These are phyloP conservation scores for Nasturtium officinale DNA, from an alignment of 345 rosid genomes.

Conservation along the genomic window DNA sequence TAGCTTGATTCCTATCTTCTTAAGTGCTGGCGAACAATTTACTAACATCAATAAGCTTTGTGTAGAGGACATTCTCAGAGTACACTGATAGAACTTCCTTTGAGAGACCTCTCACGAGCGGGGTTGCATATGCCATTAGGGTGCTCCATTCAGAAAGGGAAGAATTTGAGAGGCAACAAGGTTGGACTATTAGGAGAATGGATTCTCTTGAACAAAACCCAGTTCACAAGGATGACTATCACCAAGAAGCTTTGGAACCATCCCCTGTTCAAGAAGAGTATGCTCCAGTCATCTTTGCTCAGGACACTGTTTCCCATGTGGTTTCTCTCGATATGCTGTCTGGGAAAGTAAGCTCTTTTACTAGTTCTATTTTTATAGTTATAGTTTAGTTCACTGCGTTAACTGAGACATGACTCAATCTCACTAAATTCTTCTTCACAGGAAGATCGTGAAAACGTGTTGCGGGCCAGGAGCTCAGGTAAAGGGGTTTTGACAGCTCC, in stretches of 20 bases:
- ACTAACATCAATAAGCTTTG: constrained; percentile 45
- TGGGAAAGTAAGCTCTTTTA: constrained; percentile 67
- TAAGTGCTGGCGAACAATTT: constrained; percentile 13
- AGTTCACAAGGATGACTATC: constrained; percentile 76
- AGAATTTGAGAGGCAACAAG: constrained; percentile 88
- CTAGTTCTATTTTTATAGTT: neutral
- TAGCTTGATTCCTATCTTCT: neutral
- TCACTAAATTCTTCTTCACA: constrained; percentile 41
- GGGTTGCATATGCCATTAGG: constrained; percentile 95
- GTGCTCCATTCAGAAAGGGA: constrained; percentile 91
- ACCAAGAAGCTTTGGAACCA: constrained; percentile 63
- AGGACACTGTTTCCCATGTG: constrained; percentile 87
- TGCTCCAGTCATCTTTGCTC: constrained; percentile 99
- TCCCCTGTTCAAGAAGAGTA: constrained; percentile 89
- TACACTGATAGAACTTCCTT: constrained; percentile 95
- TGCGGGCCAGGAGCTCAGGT: constrained; percentile 85
- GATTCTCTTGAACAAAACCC: constrained; percentile 70
- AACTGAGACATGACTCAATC: neutral
- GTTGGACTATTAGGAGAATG: constrained; percentile 92
- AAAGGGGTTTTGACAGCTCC: constrained; percentile 98
- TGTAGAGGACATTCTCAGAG: constrained; percentile 82
- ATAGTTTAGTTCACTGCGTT: neutral
- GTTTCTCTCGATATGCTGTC: constrained; percentile 93
- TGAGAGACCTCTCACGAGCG: constrained; percentile 97
- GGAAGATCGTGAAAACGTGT: constrained; percentile 93